phyloP scores from a whole-genome alignment of 2,329 filamentous ascomycete species.

The Aspergillus amoenus region DNA sequence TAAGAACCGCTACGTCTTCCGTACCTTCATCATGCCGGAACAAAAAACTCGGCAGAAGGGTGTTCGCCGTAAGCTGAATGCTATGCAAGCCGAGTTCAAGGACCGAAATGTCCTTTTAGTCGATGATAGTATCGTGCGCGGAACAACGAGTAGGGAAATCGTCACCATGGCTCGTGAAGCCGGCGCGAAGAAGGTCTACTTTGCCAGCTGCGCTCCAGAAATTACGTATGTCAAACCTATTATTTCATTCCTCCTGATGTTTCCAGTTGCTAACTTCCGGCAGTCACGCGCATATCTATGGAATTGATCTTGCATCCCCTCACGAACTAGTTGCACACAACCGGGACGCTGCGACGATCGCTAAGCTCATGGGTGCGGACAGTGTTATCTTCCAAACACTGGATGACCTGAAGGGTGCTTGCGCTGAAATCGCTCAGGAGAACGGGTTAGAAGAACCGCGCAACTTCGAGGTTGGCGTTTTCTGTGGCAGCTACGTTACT shows the following conservation, averaged over 20 bases:
- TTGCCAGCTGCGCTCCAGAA: conserved; percentile 77
- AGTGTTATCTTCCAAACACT: conserved; percentile 76
- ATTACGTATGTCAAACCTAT: conserved; percentile 55
- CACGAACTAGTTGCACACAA: conserved; percentile 71
- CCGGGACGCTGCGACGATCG: conserved; percentile 60
- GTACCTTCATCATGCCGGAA: conserved; percentile 83
- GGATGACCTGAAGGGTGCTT: conserved; percentile 76
- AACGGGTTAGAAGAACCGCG: conserved; percentile 54
- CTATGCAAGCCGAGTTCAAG: conserved; percentile 81
- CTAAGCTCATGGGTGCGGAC: conserved; percentile 69
- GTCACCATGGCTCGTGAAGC: conserved; percentile 82
- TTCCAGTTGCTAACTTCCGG: conserved; percentile 7
- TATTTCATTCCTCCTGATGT: background rate
- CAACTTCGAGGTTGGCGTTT: conserved; percentile 87
- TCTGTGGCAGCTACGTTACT: conserved; percentile 84
- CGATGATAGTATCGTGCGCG: conserved; percentile 86
- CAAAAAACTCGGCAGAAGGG: conserved; percentile 80
- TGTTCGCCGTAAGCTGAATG: conserved; percentile 84
- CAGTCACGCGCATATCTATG: conserved; percentile 79
- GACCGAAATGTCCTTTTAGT: conserved; percentile 79
- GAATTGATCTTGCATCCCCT: conserved; percentile 72
- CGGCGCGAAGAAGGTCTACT: conserved; percentile 77
- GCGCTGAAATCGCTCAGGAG: conserved; percentile 64
- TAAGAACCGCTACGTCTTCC: conserved; percentile 86
- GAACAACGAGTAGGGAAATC: conserved; percentile 77